These are phyloP conservation scores for Aspergillus transmontanensis DNA, from an alignment of 2,329 filamentous ascomycete species.

Conservation along the genomic window DNA sequence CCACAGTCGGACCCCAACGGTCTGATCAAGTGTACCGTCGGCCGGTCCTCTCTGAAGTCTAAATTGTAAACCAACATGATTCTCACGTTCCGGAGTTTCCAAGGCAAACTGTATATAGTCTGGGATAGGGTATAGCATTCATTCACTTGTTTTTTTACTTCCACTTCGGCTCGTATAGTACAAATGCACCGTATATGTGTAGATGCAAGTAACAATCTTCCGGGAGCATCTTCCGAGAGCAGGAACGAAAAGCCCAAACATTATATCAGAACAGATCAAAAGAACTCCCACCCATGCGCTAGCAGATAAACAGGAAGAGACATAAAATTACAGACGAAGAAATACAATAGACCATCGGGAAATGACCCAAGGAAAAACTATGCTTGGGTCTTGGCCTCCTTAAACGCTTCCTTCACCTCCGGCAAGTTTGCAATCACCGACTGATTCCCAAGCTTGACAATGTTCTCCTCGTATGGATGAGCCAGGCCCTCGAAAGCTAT, in stretches of 20 bases:
- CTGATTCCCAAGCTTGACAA: conserved; percentile 71
- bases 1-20: conserved; percentile 93
- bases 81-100: conserved; percentile 20
- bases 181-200: conserved; percentile 11
- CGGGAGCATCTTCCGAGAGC: neutral
- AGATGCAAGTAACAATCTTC: conserved; percentile 6
- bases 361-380: conserved; percentile 9
- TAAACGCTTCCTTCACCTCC: conserved; percentile 41
- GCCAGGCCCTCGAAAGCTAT: conserved; percentile 84
- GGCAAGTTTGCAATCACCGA: conserved; percentile 38
- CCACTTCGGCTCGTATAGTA: conserved; percentile 13
- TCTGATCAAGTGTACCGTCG: conserved; percentile 89
- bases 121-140: conserved; percentile 26
- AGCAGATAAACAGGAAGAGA: conserved; percentile 31
- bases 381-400: conserved; percentile 25
- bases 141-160: conserved; percentile 6
- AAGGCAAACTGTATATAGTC: conserved; percentile 18
- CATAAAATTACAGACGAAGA: conserved; percentile 25
- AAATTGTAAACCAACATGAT: conserved; percentile 31
- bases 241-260: neutral
- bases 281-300: conserved; percentile 47
- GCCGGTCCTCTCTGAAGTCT: conserved; percentile 35
- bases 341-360: conserved; percentile 28
- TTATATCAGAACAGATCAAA: conserved; percentile 18
- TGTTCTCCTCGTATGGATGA: conserved; percentile 89